A percentile compares a stretch with the other conserved stretches of the same genome.
Conservation (phyloP, 768 basidiomycete genomes). For the Suillus cothurnatus region DNA sequence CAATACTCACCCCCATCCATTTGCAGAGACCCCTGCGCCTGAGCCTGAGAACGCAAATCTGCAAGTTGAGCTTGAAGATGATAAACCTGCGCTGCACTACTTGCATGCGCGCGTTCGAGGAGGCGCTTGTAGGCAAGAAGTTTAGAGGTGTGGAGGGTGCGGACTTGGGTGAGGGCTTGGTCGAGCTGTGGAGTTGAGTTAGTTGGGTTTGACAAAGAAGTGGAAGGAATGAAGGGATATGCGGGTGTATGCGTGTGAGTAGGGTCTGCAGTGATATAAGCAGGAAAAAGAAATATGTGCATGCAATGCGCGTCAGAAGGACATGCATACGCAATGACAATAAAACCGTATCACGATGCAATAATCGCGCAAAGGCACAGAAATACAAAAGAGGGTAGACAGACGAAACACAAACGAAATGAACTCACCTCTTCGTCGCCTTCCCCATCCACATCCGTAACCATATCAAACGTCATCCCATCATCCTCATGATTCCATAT, state of each 20-base stretch:
- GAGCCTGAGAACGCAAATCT: conserved; percentile 51
- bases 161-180: conserved; percentile 41
- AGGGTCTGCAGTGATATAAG: neutral
- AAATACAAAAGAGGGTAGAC: neutral
- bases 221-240: neutral
- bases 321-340: conserved; percentile 10
- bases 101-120: conserved; percentile 78
- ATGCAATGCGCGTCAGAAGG: neutral
- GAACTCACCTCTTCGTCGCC: conserved; percentile 70
- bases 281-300: neutral
- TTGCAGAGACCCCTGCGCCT: conserved; percentile 22
- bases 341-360: neutral
- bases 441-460: conserved; percentile 61
- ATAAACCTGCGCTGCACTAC: conserved; percentile 79
- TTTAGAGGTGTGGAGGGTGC: conserved; percentile 50
- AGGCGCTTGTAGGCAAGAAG: conserved; percentile 77
- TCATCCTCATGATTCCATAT: conserved; percentile 48
- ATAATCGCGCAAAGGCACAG: neutral
- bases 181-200: conserved; percentile 40
- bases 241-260: neutral
- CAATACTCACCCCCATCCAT: conserved; percentile 37
- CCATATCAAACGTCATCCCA: conserved; percentile 71
- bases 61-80: conserved; percentile 82
- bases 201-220: neutral
- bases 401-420: neutral